Evolutionary conservation across 2,329 filamentous ascomycete genomes (phyloP), one percentile per base, ranked within the genome.

Genomic region (Aschersonia sp.): DNA sequence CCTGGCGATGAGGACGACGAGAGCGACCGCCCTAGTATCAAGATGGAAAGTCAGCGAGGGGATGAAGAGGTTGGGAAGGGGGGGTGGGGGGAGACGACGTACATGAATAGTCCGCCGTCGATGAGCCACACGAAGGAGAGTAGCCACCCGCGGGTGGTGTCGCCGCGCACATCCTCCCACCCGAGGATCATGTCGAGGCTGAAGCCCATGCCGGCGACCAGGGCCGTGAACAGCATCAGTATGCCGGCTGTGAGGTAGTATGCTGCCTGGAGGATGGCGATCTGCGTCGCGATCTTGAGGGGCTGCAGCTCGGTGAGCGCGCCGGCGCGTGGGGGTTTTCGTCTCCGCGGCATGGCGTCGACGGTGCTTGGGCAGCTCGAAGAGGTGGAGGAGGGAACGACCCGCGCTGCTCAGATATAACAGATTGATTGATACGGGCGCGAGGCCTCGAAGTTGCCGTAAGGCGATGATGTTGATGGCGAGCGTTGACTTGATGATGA

Each of bases 1-100:
- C 52, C 92, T 87, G 28, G 84, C 82, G 55, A 98, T 80, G 50
- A 97, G 72, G 47, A 91, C 68, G 46, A 95, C 79, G 50, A 96
- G 83, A 42, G 88, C 85, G 50, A 94, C 79, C 42, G 87, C 80
- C 61, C 91, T 97, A n/a, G 41, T 5, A 28, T 45, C 4, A 30
- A 4, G 4, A 9, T 45, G 12, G 10, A 32, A 28, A 35, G 47
- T 58, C 42, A 54, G 52, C n/a, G 49, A 47, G 40, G 35, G 6
- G 35, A 12, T 38, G 6, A 38, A 38, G 20, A 48, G 45, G 40
- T 38, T n/a, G 10, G 42, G 41, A 29, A 30, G 46, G 12, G 30
- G 31, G 29, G 45, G 41, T 40, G 40, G 48, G 31, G 45, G 44
- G 31, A 47, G 47, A 30, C 12, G 46, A 64, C 67, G 55, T 54